A percentile compares a stretch with the other conserved stretches of the same genome.
phyloP scores from a whole-genome alignment of 768 basidiomycete species.

The Psilocybe sp. region DNA sequence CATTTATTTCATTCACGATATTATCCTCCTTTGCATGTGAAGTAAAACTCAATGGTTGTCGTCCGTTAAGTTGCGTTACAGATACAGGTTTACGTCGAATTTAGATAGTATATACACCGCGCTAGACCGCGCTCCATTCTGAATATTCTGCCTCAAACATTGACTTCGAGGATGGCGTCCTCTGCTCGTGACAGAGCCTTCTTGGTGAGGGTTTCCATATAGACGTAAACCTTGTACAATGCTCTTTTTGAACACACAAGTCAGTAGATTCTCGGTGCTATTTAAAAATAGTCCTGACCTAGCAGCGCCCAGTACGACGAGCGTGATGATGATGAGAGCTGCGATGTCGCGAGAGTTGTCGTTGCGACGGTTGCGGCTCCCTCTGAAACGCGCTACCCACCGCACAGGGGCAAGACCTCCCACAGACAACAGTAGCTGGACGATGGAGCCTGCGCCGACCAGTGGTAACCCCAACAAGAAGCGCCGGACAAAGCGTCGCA shows the following conservation, averaged over 20 bases:
- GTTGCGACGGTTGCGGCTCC: conserved; percentile 51
- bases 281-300: conserved; percentile 40
- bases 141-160: conserved; percentile 17
- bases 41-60: not conserved
- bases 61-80: too few species aligned
- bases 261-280: not conserved
- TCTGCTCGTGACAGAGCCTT: conserved; percentile 68
- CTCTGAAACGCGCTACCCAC: conserved; percentile 65
- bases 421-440: conserved; percentile 66
- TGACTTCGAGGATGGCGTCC: conserved; percentile 78
- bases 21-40: not conserved
- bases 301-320: conserved; percentile 59
- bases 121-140: too few species aligned
- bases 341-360: conserved; percentile 60
- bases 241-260: conserved; percentile 42
- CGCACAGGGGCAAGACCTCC: conserved; percentile 68
- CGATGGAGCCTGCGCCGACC: conserved; percentile 71
- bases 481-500: conserved; percentile 61
- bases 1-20: not conserved
- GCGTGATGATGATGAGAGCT: conserved; percentile 59
- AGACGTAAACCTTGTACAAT: conserved; percentile 63
- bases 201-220: conserved; percentile 59
- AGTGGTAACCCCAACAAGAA: conserved; percentile 77
- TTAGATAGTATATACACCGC: too few species aligned
- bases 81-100: too few species aligned